These are phyloP conservation scores for Aspergillus pseudonomiae DNA, from an alignment of 2,329 filamentous ascomycete genomes.

Conservation along the genomic window DNA sequence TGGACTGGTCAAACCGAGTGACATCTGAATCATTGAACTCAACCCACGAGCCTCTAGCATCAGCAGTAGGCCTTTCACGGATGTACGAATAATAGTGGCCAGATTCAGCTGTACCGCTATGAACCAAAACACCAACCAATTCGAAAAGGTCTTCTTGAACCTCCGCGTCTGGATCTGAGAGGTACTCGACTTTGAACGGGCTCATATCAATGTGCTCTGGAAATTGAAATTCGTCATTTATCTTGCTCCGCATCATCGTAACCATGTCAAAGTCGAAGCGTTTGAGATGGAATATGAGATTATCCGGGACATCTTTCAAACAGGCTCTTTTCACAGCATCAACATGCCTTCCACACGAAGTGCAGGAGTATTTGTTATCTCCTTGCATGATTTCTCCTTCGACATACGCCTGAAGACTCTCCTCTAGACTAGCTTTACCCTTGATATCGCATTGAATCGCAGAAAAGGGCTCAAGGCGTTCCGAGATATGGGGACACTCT, in stretches of 20 bases:
- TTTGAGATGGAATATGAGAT: conserved; percentile 90
- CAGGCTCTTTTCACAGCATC: conserved; percentile 93
- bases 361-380: conserved; percentile 99
- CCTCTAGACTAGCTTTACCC: conserved; percentile 78
- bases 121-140: conserved; percentile 91
- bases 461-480: conserved; percentile 85
- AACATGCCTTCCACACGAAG: conserved; percentile 83
- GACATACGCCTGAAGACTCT: conserved; percentile 93
- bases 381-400: conserved; percentile 97
- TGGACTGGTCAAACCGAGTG: conserved; percentile 70
- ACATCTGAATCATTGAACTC: conserved; percentile 95
- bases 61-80: conserved; percentile 68
- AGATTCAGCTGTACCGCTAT: conserved; percentile 88
- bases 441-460: conserved; percentile 97
- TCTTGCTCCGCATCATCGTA: conserved; percentile 81
- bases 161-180: conserved; percentile 64
- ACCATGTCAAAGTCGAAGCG: conserved; percentile 57
- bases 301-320: conserved; percentile 88
- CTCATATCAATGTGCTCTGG: conserved; percentile 82
- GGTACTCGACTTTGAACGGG: conserved; percentile 83
- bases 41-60: conserved; percentile 66
- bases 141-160: conserved; percentile 78
- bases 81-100: conserved; percentile 98
- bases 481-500: conserved; percentile 91
- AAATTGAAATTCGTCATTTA: conserved; percentile 93